A percentile compares a stretch with the other conserved stretches of the same genome.
phyloP scores from a whole-genome alignment of 2,329 filamentous ascomycete genomes.

The Cladosporium halotolerans region DNA sequence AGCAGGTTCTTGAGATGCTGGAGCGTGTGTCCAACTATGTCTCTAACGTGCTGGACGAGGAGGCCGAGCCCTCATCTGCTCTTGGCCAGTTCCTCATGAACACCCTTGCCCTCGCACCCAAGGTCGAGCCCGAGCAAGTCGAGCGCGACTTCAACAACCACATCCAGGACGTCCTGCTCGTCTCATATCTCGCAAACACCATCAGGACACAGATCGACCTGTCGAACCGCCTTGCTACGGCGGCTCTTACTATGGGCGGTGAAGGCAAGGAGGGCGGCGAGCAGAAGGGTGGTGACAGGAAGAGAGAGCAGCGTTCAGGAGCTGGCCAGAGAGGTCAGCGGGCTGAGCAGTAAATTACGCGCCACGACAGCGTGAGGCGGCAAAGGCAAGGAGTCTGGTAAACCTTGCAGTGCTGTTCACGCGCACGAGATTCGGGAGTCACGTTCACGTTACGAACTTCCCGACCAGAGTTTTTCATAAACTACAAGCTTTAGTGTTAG shows the following conservation, averaged over 20 bases:
- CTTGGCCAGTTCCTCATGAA: slow-evolving; percentile 95
- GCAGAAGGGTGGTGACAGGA: slow-evolving; percentile 16
- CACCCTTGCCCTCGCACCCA: slow-evolving; percentile 84
- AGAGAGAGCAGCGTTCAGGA: slow-evolving; percentile 19
- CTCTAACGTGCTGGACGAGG: slow-evolving; percentile 88
- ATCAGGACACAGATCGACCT: slow-evolving; percentile 98
- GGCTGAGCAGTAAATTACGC: slow-evolving; percentile 23
- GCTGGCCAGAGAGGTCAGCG: slow-evolving; percentile 27
- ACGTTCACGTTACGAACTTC: slow-evolving; percentile 9
- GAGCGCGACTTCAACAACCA: slow-evolving; percentile 99
- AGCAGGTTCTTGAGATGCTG: slow-evolving; percentile 81
- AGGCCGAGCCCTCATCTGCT: slow-evolving; percentile 79
- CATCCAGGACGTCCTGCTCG: slow-evolving; percentile 96
- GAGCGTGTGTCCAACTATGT: slow-evolving; percentile 91
- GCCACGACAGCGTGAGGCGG: background rate
- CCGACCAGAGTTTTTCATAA: background rate
- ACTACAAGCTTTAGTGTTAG: slow-evolving; percentile 8
- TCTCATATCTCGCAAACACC: slow-evolving; percentile 96
- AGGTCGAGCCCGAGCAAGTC: slow-evolving; percentile 84
- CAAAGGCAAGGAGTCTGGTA: background rate
- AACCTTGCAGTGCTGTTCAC: background rate
- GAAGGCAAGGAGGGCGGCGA: slow-evolving; percentile 18
- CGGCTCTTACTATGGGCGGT: slow-evolving; percentile 44
- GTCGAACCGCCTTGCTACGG: slow-evolving; percentile 81
- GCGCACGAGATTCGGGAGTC: slow-evolving; percentile 10